Evolutionary conservation across 2,329 filamentous ascomycete genomes (phyloP), one percentile per base, ranked within the genome.

Genomic region (Chaetomium olivaceum): DNA sequence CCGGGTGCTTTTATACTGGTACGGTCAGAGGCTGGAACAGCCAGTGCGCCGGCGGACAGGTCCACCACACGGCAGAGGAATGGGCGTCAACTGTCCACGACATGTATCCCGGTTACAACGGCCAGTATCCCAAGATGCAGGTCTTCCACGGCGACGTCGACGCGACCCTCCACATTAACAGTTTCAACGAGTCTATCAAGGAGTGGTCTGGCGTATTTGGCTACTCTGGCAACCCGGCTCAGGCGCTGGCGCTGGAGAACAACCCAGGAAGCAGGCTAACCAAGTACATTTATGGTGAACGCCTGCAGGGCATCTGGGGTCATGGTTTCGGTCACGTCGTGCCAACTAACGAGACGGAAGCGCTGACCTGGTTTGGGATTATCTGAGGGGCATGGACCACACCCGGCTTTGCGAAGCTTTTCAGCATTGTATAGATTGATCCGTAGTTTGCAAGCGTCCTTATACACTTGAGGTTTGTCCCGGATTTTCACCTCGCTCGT

Each of bases 151-250:
- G 55, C 21, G 31, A 36, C 21, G 55, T 36, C n/a, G 55, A 58
- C 33, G 25, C 33, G n/a, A 58, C 36, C 4, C 31, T 58, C 21
- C 12, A 39, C 19, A 23, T 36, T 12, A 25, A 21, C 7, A 58
- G 31, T 36, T 58, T 43, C 21, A 46, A 58, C 9, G 31, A 58
- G 31, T 43, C 33, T 4, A 19, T 58, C 21, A 27, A 43, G 21
- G 31, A 58, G 33, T 58, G 55, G 55, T 58, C 55, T 5, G 31
- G 31, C 55, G 36, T 58, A 23, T 58, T 58, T 58, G 55, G 55
- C 55, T 58, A 58, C 12, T 12, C n/a, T 3, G 21, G 31, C 3
- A 58, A 4, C 3, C 33, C 55, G 3, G 4, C 7, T 11, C 9
- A 39, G 36, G 14, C 31, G 4, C n/a, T n/a, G n/a, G n/a, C n/a